phyloP scores from a whole-genome alignment of 495 filamentous ascomycete species.

The Amniculicola lignicola region DNA sequence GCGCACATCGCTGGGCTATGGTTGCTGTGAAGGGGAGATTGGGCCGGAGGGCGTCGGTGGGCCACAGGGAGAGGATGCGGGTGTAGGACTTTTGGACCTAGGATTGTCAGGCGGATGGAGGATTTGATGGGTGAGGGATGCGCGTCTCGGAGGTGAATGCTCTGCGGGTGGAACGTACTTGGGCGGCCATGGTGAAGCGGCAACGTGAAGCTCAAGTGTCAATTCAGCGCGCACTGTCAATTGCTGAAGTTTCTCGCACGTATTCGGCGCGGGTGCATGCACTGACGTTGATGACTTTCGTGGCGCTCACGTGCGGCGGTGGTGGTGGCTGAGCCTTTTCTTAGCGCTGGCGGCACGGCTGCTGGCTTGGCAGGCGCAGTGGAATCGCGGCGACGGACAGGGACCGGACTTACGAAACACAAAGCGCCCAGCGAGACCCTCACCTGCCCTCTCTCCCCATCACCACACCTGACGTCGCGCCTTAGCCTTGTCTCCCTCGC shows the following conservation, averaged over 20 bases:
- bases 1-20: conserved; percentile 61
- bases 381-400: no score
- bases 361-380: background rate
- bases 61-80: conserved; percentile 73
- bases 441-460: background rate
- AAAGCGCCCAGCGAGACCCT: background rate
- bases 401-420: conserved; percentile 22
- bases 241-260: no score
- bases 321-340: conserved; percentile 1
- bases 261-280: no score
- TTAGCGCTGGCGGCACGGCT: background rate
- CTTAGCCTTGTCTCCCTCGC: background rate
- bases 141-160: no score
- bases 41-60: conserved; percentile 72
- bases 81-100: conserved; percentile 60
- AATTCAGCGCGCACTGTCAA: no score
- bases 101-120: conserved; percentile 10
- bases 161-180: no score
- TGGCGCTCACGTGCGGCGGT: no score
- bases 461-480: conserved; percentile 5
- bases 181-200: no score
- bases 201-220: no score
- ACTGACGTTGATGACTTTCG: no score
- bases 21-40: conserved; percentile 69
- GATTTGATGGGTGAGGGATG: no score